Conservation (phyloP, 2,329 filamentous ascomycete genomes). For the Colletotrichum neosansevieriae region DNA sequence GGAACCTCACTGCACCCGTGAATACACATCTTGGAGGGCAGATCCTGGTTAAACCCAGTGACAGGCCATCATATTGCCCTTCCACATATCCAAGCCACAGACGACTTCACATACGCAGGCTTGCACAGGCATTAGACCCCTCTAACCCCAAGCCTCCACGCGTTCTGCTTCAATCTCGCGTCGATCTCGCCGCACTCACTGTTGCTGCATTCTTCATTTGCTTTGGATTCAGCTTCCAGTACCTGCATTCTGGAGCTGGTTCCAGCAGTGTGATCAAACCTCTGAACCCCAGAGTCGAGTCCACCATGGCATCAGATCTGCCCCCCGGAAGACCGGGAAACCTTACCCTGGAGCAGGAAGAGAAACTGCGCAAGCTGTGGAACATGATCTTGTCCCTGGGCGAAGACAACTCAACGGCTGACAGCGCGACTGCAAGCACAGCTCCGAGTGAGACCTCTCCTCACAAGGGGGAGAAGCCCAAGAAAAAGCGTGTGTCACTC, state of each 20-base stretch:
- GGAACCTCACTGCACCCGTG: constrained; percentile 8
- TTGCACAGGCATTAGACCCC: constrained; percentile 4
- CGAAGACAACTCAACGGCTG: constrained; percentile 45
- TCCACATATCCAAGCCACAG: constrained; percentile 13
- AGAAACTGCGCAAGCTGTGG: constrained; percentile 92
- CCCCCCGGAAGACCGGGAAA: constrained; percentile 84
- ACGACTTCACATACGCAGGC: constrained; percentile 7
- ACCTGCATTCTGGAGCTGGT: constrained; percentile 7
- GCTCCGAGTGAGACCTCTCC: constrained; percentile 46
- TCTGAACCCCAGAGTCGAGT: too few relatives aligned
- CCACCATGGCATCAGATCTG: constrained; percentile 55
- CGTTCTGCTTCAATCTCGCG: constrained; percentile 35
- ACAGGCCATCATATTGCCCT: background rate
- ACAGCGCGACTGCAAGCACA: constrained; percentile 44
- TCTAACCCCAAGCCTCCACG: constrained; percentile 7
- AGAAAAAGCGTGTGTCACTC: constrained; percentile 79
- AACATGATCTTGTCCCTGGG: constrained; percentile 75
- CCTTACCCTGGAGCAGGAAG: constrained; percentile 89
- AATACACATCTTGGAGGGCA: constrained; percentile 5
- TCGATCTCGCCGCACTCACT: constrained; percentile 31
- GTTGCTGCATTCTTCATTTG: constrained; percentile 35
- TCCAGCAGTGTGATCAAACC: too few relatives aligned
- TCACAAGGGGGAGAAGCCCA: constrained; percentile 67
- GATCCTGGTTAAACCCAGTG: background rate
- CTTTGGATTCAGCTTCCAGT: constrained; percentile 31